Conservation (phyloP, 192 early-diverging fungal genomes). For the Jimgerdemannia lactiflua region DNA sequence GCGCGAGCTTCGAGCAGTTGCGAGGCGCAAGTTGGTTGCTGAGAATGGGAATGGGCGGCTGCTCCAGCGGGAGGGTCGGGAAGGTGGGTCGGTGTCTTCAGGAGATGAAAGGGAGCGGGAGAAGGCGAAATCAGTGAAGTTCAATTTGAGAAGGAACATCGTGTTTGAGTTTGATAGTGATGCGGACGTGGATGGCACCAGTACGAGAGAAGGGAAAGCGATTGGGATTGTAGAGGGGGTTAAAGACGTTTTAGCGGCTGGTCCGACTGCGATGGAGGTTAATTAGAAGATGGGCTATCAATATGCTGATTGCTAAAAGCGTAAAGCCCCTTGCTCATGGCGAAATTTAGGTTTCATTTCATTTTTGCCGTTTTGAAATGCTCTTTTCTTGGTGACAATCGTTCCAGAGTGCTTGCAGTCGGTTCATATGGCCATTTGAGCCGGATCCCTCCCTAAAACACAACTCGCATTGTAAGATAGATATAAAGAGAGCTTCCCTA, state of each 20-base stretch:
- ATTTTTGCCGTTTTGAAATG: background rate
- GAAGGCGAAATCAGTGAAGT: conserved; percentile 19
- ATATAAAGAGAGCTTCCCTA: conserved; percentile 1
- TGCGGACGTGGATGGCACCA: background rate
- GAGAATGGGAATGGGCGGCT: conserved; percentile 1
- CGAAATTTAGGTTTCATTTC: background rate
- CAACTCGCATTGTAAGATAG: conserved; percentile 6
- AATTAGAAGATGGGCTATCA: background rate
- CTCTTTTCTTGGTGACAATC: background rate
- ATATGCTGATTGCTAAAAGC: background rate
- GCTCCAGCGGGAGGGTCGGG: background rate
- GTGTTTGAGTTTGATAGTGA: conserved; percentile 15
- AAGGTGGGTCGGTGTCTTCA: background rate
- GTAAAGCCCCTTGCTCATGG: too few relatives aligned
- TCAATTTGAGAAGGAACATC: conserved; percentile 24
- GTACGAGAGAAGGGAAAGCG: background rate
- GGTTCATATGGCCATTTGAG: background rate
- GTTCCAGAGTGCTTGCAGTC: too few relatives aligned
- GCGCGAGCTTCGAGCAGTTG: conserved; percentile 10
- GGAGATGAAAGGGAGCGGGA: background rate
- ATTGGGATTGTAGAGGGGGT: background rate
- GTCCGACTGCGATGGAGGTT: background rate
- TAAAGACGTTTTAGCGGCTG: background rate
- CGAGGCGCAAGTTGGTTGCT: conserved; percentile 6
- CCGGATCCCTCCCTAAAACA: background rate